Evolutionary conservation across 1,284 basidiomycete species (phyloP).

Genomic region (Chalciporus piperatoides): DNA sequence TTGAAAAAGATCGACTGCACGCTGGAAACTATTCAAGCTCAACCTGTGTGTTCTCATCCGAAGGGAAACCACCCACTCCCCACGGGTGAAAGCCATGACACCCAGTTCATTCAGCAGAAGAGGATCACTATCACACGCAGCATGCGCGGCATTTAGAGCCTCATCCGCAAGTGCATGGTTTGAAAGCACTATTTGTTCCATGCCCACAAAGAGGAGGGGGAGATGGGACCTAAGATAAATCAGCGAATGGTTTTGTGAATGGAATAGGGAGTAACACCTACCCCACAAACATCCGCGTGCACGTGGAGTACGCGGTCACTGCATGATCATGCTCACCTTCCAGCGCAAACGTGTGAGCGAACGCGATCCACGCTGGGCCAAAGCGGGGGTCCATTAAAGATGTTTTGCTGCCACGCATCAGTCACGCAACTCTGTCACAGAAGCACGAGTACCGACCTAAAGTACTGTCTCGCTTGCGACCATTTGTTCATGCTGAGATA

Average conservation of each 20-base stretch:
- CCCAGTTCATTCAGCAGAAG: conserved; percentile 90
- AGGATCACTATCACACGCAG: conserved; percentile 84
- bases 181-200: conserved; percentile 93
- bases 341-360: conserved; percentile 94
- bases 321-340: conserved; percentile 99
- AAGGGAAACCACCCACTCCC: conserved; percentile 55
- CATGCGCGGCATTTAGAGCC: conserved; percentile 76
- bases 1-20: conserved; percentile 69
- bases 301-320: conserved; percentile 96
- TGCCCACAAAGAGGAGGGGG: conserved; percentile 93
- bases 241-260: conserved; percentile 3
- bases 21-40: conserved; percentile 46
- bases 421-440: not conserved
- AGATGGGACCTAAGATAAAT: conserved; percentile 71
- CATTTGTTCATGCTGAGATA: conserved; percentile 86
- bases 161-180: conserved; percentile 84
- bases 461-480: conserved; percentile 87
- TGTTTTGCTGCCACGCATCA: conserved; percentile 66
- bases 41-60: conserved; percentile 3
- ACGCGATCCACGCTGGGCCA: conserved; percentile 95
- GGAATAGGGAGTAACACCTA: conserved; percentile 36
- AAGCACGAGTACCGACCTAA: conserved; percentile 56
- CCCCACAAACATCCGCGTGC: conserved; percentile 92
- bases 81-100: conserved; percentile 86
- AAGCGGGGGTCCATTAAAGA: conserved; percentile 97